Percentiles rank a stretch among this genome's conserved stretches.
These are phyloP conservation scores for Zygotorulaspora danielsina DNA, from an alignment of 805 yeast species.

Conservation along the genomic window DNA sequence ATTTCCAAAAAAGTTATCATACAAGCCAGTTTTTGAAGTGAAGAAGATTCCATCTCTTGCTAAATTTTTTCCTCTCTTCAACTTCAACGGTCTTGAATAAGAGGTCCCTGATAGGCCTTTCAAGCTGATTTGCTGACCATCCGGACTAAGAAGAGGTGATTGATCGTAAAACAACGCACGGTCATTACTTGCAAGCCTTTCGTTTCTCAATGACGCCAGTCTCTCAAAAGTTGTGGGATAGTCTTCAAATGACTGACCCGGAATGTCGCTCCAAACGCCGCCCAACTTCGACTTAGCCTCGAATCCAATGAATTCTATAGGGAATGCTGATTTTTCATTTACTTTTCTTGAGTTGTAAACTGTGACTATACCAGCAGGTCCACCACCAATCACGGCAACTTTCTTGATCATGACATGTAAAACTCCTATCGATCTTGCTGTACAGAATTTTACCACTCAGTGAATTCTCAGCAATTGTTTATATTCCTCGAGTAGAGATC, in stretches of 20 bases:
- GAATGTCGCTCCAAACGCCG: conserved; percentile 42
- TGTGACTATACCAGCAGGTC: conserved; percentile 21
- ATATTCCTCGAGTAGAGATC: not conserved
- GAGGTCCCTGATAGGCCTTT: conserved; percentile 17
- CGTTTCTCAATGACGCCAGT: conserved; percentile 8
- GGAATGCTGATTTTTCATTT: conserved; percentile 27
- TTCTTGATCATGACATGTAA: conserved; percentile 20
- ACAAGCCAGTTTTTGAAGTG: conserved; percentile 18
- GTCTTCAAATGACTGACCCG: conserved; percentile 13
- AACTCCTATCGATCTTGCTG: no score
- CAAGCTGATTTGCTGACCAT: conserved; percentile 9
- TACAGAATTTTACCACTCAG: no score
- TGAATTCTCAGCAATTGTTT: not conserved
- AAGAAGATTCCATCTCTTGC: conserved; percentile 16
- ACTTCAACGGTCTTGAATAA: conserved; percentile 11
- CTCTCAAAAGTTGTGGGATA: conserved; percentile 13
- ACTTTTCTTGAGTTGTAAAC: conserved; percentile 13
- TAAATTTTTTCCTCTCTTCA: conserved; percentile 6
- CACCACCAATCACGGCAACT: conserved; percentile 23
- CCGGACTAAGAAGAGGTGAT: conserved; percentile 15
- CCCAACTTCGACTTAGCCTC: conserved; percentile 43
- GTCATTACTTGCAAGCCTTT: conserved; percentile 9
- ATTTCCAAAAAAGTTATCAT: conserved; percentile 17
- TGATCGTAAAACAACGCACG: conserved; percentile 15
- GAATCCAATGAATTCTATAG: conserved; percentile 37